Percentiles rank a stretch among this genome's conserved stretches.
phyloP scores from a whole-genome alignment of 1,284 basidiomycete species.

The Xanthoconium separans region DNA sequence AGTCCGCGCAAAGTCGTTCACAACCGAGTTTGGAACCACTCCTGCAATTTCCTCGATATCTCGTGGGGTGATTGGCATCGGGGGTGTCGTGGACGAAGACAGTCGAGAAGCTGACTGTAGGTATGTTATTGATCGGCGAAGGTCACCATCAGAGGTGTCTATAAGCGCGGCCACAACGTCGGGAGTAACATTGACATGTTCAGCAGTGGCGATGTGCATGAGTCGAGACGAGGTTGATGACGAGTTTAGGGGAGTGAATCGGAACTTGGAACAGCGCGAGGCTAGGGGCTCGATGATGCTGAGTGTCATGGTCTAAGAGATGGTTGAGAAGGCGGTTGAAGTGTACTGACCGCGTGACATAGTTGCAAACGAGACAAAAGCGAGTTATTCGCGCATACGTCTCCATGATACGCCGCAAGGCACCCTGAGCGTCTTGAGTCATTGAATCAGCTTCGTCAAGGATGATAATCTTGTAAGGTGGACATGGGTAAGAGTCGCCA shows the following conservation, averaged over 20 bases:
- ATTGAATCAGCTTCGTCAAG: constrained; percentile 99
- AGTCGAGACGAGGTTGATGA: constrained; percentile 77
- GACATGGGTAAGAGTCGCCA: constrained; percentile 88
- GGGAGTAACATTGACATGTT: constrained; percentile 50
- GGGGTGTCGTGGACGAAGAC: constrained; percentile 65
- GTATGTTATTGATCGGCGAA: constrained; percentile 98
- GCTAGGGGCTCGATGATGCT: constrained; percentile 99
- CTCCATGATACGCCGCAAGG: constrained; percentile 97
- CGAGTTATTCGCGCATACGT: constrained; percentile 95
- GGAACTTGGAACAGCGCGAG: constrained; percentile 99
- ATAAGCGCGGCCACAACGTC: constrained; percentile 74
- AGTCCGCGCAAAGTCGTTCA: constrained; percentile 67
- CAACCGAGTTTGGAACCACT: constrained; percentile 79
- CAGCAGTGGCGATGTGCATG: constrained; percentile 73
- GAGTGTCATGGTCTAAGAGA: constrained; percentile 12
- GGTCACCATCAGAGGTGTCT: constrained; percentile 84
- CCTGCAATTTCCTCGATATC: constrained; percentile 98
- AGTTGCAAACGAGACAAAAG: constrained; percentile 99
- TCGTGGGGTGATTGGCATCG: constrained; percentile 66
- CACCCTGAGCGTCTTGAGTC: constrained; percentile 99
- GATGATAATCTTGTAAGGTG: constrained; percentile 99
- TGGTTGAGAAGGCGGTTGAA: background rate
- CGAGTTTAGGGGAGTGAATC: constrained; percentile 91
- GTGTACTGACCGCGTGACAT: constrained; percentile 84
- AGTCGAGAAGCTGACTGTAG: constrained; percentile 94